phyloP scores from a whole-genome alignment of 129 eudicot genomes.

The Helianthus tuberosus region DNA sequence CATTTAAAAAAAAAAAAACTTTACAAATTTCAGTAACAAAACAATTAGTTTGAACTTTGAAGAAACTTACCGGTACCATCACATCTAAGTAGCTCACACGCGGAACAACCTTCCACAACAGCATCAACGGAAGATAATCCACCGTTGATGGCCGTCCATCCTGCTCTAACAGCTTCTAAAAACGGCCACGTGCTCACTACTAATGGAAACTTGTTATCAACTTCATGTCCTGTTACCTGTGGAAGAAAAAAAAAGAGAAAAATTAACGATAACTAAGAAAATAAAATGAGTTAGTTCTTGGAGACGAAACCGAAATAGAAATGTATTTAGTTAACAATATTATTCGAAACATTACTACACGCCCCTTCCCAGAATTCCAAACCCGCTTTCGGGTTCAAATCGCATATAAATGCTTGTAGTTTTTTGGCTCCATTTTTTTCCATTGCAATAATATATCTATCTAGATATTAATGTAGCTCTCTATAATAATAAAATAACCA shows the following conservation, averaged over 20 bases:
- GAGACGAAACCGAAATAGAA: background rate
- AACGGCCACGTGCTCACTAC: conserved; percentile 95
- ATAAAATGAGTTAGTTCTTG: background rate
- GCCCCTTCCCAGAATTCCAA: background rate
- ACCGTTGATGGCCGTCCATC: conserved; percentile 64
- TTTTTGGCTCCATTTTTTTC: too few relatives aligned
- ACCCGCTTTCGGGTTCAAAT: conserved; percentile 12
- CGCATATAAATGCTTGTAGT: background rate
- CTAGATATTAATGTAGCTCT: too few relatives aligned
- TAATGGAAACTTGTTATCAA: conserved; percentile 51
- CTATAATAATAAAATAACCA: background rate
- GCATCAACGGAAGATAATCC: conserved; percentile 78
- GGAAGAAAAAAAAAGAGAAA: background rate
- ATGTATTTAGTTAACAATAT: background rate
- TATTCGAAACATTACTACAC: background rate
- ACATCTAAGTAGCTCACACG: conserved; percentile 78
- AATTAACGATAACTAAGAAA: background rate
- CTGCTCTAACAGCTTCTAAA: conserved; percentile 82
- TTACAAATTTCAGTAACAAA: background rate
- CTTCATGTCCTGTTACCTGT: conserved; percentile 53
- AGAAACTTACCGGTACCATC: conserved; percentile 77
- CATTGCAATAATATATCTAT: too few relatives aligned
- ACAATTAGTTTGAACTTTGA: background rate
- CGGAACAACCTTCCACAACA: conserved; percentile 84
- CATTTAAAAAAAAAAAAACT: background rate